Evolutionary conservation across 2,329 filamentous ascomycete genomes (phyloP).

Genomic region (Aspergillaceae sp.): DNA sequence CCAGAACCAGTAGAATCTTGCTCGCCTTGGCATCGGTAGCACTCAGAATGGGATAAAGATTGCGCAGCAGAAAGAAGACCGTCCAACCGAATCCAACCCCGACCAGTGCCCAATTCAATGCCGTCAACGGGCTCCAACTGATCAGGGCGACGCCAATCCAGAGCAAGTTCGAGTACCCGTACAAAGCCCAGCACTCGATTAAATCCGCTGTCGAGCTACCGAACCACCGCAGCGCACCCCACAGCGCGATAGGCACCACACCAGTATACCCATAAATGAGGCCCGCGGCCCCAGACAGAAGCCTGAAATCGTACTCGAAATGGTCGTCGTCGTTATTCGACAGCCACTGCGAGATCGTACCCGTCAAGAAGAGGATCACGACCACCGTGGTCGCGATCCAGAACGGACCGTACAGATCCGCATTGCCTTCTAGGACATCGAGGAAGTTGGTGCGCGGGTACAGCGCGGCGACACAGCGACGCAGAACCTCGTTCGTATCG

Average conservation of each 20-base stretch:
- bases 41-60: constrained; percentile 82
- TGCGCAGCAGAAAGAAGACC: constrained; percentile 75
- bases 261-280: constrained; percentile 93
- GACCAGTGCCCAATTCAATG: constrained; percentile 91
- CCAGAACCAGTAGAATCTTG: constrained; percentile 75
- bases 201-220: constrained; percentile 88
- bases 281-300: constrained; percentile 83
- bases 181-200: constrained; percentile 89
- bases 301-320: constrained; percentile 84
- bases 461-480: constrained; percentile 78
- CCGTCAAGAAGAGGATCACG: constrained; percentile 87
- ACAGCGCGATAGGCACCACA: constrained; percentile 74
- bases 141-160: constrained; percentile 94
- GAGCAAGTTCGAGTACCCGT: constrained; percentile 92
- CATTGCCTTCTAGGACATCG: constrained; percentile 92
- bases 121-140: constrained; percentile 75
- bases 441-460: constrained; percentile 92
- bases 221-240: constrained; percentile 87
- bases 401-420: constrained; percentile 91
- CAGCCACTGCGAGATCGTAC: constrained; percentile 88
- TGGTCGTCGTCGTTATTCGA: constrained; percentile 56
- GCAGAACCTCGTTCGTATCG: constrained; percentile 80
- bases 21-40: constrained; percentile 88
- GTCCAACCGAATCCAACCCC: constrained; percentile 74
- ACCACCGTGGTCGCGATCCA: constrained; percentile 99